A percentile compares a stretch with the other conserved stretches of the same genome.
Evolutionary conservation across 176 grass and related monocot genomes (phyloP).

Genomic region (Zoysia pacifica): DNA sequence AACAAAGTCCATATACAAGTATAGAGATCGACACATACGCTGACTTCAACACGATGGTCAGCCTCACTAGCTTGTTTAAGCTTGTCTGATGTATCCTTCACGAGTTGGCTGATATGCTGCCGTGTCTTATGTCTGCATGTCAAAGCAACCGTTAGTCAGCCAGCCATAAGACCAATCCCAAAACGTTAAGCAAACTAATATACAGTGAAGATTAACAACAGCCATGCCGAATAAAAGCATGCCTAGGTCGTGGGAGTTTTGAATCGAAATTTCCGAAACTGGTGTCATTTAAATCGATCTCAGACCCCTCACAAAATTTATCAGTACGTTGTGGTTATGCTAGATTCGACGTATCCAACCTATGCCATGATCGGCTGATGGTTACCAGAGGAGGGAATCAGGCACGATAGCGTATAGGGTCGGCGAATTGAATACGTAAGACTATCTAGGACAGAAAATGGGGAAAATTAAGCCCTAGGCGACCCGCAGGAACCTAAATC

Average conservation of each 20-base stretch:
- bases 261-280: neutral
- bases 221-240: neutral
- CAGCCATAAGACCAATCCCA: neutral
- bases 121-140: constrained; percentile 81
- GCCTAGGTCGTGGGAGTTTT: neutral
- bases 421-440: neutral
- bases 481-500: constrained; percentile 19
- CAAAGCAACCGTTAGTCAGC: constrained; percentile 15
- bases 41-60: constrained; percentile 74
- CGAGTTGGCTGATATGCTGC: constrained; percentile 67
- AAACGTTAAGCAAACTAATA: neutral
- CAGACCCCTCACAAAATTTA: neutral
- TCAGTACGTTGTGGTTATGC: neutral
- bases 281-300: neutral
- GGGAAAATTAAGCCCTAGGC: neutral
- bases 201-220: neutral
- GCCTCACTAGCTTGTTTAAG: constrained; percentile 92
- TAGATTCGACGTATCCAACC: neutral
- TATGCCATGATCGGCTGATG: neutral
- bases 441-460: neutral
- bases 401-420: neutral
- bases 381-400: neutral
- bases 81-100: constrained; percentile 94
- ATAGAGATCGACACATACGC: constrained; percentile 51
- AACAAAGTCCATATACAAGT: neutral